Evolutionary conservation across 495 filamentous ascomycete genomes (phyloP).

Genomic region (Jackrogersella minutella): DNA sequence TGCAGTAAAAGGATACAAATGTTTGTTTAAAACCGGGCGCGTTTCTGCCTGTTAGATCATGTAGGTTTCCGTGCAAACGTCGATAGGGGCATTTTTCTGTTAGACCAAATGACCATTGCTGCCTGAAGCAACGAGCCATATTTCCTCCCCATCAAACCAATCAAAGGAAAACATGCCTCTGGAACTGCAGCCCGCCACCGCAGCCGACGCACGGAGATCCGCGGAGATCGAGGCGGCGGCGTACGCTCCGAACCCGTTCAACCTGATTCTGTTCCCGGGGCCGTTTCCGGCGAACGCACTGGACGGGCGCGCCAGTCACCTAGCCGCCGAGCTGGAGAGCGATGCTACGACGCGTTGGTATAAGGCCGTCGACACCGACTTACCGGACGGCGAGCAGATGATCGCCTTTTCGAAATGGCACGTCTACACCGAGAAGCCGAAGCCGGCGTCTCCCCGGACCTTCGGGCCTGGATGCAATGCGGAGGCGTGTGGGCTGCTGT

Average conservation of each 20-base stretch:
- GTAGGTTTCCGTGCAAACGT: neutral
- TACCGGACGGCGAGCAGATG: slow-evolving; percentile 39
- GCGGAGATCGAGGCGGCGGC: slow-evolving; percentile 45
- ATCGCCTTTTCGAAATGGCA: slow-evolving; percentile 51
- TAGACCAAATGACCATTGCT: neutral
- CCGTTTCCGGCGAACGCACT: slow-evolving; percentile 42
- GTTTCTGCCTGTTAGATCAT: too few species aligned
- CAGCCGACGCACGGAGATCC: slow-evolving; percentile 42
- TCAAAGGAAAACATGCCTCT: slow-evolving; percentile 42
- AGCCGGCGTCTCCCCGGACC: slow-evolving; percentile 13
- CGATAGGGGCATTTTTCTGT: too few species aligned
- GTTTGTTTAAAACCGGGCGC: too few species aligned
- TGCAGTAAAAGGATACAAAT: too few species aligned
- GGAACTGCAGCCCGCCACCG: slow-evolving; percentile 40
- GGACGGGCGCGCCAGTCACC: slow-evolving; percentile 30
- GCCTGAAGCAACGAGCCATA: neutral
- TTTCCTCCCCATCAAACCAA: too few species aligned
- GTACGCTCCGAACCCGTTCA: slow-evolving; percentile 46
- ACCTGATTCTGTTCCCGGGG: slow-evolving; percentile 44
- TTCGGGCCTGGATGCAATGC: slow-evolving; percentile 41
- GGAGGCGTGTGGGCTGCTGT: slow-evolving; percentile 46
- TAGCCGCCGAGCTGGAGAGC: slow-evolving; percentile 20
- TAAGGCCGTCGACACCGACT: slow-evolving; percentile 46
- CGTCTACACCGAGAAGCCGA: slow-evolving; percentile 33
- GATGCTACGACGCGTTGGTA: slow-evolving; percentile 43